Evolutionary conservation across 495 filamentous ascomycete species (phyloP).

Genomic region (Lasiosphaeria miniovina): DNA sequence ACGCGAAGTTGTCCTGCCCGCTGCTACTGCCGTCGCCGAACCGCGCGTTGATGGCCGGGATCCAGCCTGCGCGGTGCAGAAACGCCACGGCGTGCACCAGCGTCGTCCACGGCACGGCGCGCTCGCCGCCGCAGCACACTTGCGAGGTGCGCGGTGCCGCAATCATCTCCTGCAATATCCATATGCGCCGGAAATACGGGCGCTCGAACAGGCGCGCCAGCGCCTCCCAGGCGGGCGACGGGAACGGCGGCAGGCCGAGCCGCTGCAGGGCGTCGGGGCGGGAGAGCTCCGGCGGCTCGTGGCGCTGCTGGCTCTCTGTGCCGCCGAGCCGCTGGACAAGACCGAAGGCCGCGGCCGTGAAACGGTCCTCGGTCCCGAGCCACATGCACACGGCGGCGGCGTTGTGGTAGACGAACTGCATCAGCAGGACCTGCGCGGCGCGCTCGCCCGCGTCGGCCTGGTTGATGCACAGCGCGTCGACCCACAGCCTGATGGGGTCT

Average conservation of each 20-base stretch:
- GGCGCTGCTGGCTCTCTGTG: background rate
- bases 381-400: background rate
- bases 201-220: background rate
- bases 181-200: background rate
- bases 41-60: background rate
- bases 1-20: background rate
- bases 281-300: background rate
- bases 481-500: background rate
- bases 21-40: background rate
- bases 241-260: background rate
- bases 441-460: background rate
- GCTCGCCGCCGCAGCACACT: background rate
- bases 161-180: slow-evolving; percentile 1
- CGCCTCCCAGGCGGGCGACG: background rate
- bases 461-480: background rate
- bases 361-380: background rate
- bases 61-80: background rate
- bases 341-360: background rate
- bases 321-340: background rate
- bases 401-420: background rate
- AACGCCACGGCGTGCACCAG: background rate
- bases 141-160: background rate
- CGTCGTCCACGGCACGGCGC: background rate
- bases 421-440: background rate
- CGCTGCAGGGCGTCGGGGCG: background rate